Conservation (phyloP, 345 rosid species). For the Linum trigynum region DNA sequence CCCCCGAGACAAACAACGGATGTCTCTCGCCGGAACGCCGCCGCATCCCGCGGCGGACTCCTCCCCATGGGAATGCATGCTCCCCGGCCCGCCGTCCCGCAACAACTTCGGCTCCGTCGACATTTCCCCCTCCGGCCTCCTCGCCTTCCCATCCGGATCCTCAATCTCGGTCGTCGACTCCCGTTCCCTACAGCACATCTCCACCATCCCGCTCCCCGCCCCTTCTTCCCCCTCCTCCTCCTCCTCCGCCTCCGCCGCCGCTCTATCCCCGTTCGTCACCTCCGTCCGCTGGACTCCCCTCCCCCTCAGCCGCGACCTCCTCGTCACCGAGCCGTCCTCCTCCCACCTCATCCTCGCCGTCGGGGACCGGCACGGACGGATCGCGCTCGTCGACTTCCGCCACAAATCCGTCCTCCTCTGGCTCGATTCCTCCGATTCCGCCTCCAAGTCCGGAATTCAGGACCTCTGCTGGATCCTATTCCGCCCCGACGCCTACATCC, state of each 20-base stretch:
- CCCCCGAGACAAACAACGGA: neutral
- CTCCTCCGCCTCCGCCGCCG: conserved; percentile 27
- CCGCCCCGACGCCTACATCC: conserved; percentile 40
- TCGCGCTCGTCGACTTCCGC: conserved; percentile 71
- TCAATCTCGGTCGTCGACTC: conserved; percentile 70
- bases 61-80: conserved; percentile 51
- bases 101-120: conserved; percentile 87
- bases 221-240: conserved; percentile 32
- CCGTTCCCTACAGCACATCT: conserved; percentile 75
- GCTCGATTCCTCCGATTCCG: conserved; percentile 41
- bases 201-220: conserved; percentile 70
- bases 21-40: neutral
- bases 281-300: conserved; percentile 77
- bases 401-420: conserved; percentile 53
- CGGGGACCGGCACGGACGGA: conserved; percentile 91
- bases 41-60: neutral
- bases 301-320: conserved; percentile 63
- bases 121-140: conserved; percentile 62
- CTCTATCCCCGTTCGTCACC: conserved; percentile 77
- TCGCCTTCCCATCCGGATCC: conserved; percentile 83
- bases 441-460: conserved; percentile 63
- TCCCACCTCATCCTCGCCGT: conserved; percentile 75
- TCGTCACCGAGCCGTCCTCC: conserved; percentile 65
- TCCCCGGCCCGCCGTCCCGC: conserved; percentile 90
- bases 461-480: conserved; percentile 79